Base-by-base conservation (phyloP, 106 monocot species). In the Posidonia australis region DNA sequence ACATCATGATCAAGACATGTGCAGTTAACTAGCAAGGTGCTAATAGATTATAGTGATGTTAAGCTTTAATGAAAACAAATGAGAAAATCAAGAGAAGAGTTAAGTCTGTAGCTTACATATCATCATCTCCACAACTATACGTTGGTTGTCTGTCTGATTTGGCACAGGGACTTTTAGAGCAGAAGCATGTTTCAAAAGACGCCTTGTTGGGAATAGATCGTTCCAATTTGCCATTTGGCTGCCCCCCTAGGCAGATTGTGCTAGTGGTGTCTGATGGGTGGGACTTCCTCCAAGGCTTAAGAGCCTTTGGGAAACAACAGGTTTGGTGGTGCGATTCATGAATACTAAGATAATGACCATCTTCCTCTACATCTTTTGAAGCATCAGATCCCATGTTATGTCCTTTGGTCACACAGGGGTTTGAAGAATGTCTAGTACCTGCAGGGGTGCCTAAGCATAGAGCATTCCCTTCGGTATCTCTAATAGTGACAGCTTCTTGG, bases 281-380 rank as follows among this genome's bases (percentile, higher is more conserved):
- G 2, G 77, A 45, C 62, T 63, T 90, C 65, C 64, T 82, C 52
- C 71, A 85, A 61, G 83, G 70, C 41, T 77, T 80, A 24, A 84
- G 26, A 14, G 76, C 67, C 75, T 68, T 81, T 16, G 86, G 51
- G 70, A 94, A 94, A 69, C 93, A 94, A 44, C 65, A 82, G 16
- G 86, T 74, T 29, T 78, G 86, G 54, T 64, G 58, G 54, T 76
- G 74, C n/a, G 74, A 43, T 56, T 93, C 90, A 70, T 73, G 62
- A 26, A 78, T 59, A 56, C 62, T 57, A 36, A 66, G 31, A 60
- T 53, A 70, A 20, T 61, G 58, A 43, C 51, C 51, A 25, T 71
- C 79, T 47, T 79, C 72, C 31, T 54, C 66, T n/a, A 51, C 23
- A 49, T 63, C 80, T 52, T 72, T 75, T 23, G 76, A 64, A 30